Percentiles rank a stretch among this genome's conserved stretches.
Conservation (phyloP, 2,329 filamentous ascomycete genomes). For the Cephalotrichum gorgonifer region DNA sequence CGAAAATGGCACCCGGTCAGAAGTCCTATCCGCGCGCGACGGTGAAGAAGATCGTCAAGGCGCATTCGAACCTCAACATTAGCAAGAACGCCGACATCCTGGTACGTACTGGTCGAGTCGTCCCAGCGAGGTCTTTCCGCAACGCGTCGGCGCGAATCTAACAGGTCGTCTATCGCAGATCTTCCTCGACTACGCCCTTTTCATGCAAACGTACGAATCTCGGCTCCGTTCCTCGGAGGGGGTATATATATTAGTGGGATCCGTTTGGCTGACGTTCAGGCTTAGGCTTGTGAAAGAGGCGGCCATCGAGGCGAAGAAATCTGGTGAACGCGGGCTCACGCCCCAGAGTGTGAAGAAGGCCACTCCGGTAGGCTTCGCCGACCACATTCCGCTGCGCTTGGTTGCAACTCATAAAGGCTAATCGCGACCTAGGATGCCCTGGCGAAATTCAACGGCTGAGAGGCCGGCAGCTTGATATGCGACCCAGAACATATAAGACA, state of each 20-base stretch:
- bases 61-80: conserved; percentile 68
- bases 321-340: conserved; percentile 64
- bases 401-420: background rate
- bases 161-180: conserved; percentile 43
- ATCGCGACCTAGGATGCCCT: conserved; percentile 45
- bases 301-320: conserved; percentile 62
- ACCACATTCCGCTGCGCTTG: background rate
- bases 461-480: background rate
- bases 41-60: conserved; percentile 83
- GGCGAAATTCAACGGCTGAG: conserved; percentile 58
- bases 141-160: conserved; percentile 16
- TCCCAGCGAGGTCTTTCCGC: background rate
- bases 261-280: background rate
- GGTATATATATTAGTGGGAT: background rate
- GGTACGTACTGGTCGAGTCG: conserved; percentile 32
- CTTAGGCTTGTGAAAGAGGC: conserved; percentile 69
- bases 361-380: conserved; percentile 48
- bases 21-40: conserved; percentile 78
- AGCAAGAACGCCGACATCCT: conserved; percentile 81
- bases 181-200: conserved; percentile 74
- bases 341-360: conserved; percentile 68
- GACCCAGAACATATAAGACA: background rate
- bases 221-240: background rate
- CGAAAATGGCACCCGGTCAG: conserved; percentile 48
- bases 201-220: conserved; percentile 51